phyloP scores from a whole-genome alignment of 306 rosid genomes.

The Clitoria ternatea region DNA sequence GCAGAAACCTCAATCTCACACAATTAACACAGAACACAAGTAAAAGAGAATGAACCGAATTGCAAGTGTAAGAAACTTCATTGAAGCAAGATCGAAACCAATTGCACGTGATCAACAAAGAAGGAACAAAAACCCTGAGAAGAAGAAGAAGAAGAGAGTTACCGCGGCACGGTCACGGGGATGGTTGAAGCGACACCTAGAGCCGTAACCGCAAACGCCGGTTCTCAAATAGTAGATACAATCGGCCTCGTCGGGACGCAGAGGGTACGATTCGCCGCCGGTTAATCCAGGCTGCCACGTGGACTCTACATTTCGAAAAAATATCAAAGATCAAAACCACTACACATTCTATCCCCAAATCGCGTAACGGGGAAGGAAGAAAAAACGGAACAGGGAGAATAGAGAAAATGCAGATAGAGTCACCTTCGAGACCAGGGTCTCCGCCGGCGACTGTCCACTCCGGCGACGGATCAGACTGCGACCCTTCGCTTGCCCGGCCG shows the following conservation, averaged over 20 bases:
- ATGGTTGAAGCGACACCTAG: slow-evolving; percentile 96
- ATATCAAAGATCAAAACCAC: slow-evolving; percentile 42
- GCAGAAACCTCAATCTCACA: slow-evolving; percentile 28
- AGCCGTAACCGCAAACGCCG: slow-evolving; percentile 88
- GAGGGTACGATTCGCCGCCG: slow-evolving; percentile 82
- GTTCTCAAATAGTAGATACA: slow-evolving; percentile 82
- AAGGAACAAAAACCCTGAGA: slow-evolving; percentile 21
- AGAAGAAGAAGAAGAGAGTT: slow-evolving; percentile 24
- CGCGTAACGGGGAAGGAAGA: neutral
- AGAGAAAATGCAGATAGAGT: slow-evolving; percentile 39
- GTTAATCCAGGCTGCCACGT: slow-evolving; percentile 58
- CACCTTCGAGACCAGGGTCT: slow-evolving; percentile 62
- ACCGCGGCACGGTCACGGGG: slow-evolving; percentile 88
- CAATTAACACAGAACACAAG: neutral
- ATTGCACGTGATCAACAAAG: slow-evolving; percentile 3
- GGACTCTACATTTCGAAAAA: slow-evolving; percentile 57
- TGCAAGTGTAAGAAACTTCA: slow-evolving; percentile 12
- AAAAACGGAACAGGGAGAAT: slow-evolving; percentile 10
- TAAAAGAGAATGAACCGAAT: slow-evolving; percentile 18
- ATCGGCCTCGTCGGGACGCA: slow-evolving; percentile 81
- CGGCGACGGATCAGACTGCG: slow-evolving; percentile 86
- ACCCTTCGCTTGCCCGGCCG: slow-evolving; percentile 64
- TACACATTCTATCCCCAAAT: slow-evolving; percentile 41
- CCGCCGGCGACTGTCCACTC: slow-evolving; percentile 62
- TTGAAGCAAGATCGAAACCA: slow-evolving; percentile 38